Conservation (phyloP, 2,329 filamentous ascomycete genomes). For the Eutypa lata region DNA sequence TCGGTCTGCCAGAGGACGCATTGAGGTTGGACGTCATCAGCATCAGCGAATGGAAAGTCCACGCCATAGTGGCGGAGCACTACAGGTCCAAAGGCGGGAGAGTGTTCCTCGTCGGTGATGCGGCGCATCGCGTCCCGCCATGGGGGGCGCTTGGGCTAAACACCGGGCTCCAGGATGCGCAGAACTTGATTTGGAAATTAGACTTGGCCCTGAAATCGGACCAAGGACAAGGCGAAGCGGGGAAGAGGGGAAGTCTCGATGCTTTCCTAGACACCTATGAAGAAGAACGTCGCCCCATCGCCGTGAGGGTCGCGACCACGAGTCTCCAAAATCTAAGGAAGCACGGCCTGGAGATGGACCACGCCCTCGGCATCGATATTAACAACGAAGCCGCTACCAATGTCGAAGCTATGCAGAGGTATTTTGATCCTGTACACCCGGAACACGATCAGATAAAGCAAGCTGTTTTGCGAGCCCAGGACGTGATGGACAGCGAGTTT, state of each 20-base stretch:
- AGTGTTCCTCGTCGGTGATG: slow-evolving; percentile 34
- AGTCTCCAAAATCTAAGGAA: slow-evolving; percentile 27
- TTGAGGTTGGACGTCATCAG: slow-evolving; percentile 27
- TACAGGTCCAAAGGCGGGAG: slow-evolving; percentile 21
- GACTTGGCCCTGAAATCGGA: slow-evolving; percentile 19
- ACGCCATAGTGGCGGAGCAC: slow-evolving; percentile 21
- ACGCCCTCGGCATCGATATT: slow-evolving; percentile 26
- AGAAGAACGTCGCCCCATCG: slow-evolving; percentile 31
- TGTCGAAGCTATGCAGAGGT: slow-evolving; percentile 16
- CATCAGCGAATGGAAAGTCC: slow-evolving; percentile 30
- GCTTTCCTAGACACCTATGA: slow-evolving; percentile 29
- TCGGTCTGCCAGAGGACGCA: slow-evolving; percentile 22
- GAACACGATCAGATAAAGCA: slow-evolving; percentile 14
- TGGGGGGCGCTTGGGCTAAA: slow-evolving; percentile 34
- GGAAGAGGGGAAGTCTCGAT: slow-evolving; percentile 11
- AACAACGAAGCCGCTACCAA: slow-evolving; percentile 19
- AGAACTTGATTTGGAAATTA: slow-evolving; percentile 36
- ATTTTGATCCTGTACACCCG: slow-evolving; percentile 20
- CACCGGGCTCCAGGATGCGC: slow-evolving; percentile 33
- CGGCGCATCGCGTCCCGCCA: slow-evolving; percentile 33
- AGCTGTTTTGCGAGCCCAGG: slow-evolving; percentile 21
- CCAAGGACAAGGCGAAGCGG: not conserved
- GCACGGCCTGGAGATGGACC: slow-evolving; percentile 28
- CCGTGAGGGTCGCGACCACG: slow-evolving; percentile 21
- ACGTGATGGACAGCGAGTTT: slow-evolving; percentile 29